Evolutionary conservation across 345 rosid genomes (phyloP).

Genomic region (Lepidium sativum): DNA sequence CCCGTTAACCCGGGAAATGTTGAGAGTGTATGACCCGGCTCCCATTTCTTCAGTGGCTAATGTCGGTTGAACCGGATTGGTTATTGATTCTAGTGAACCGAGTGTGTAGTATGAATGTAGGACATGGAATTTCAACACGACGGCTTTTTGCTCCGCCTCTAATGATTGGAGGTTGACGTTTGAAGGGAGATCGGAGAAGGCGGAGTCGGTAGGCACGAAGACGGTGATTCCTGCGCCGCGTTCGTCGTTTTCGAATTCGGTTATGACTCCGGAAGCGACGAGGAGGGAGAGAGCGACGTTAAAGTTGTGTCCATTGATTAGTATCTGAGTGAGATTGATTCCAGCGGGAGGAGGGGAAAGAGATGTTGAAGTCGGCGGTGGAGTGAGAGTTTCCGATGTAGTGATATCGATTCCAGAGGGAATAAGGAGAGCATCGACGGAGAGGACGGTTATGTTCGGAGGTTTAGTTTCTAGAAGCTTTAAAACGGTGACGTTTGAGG

Average conservation of each 20-base stretch:
- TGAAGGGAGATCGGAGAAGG: slow-evolving; percentile 66
- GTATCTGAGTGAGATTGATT: slow-evolving; percentile 61
- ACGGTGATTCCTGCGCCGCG: slow-evolving; percentile 89
- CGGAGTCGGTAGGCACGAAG: slow-evolving; percentile 71
- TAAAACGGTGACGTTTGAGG: slow-evolving; percentile 50
- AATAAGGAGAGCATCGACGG: slow-evolving; percentile 54
- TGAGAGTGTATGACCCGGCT: slow-evolving; percentile 71
- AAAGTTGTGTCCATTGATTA: slow-evolving; percentile 78
- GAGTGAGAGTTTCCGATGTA: slow-evolving; percentile 60
- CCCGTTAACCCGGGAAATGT: slow-evolving; percentile 72
- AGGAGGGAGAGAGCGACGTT: slow-evolving; percentile 76
- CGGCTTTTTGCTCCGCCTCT: slow-evolving; percentile 61
- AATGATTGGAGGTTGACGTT: slow-evolving; percentile 58
- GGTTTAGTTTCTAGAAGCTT: slow-evolving; percentile 48
- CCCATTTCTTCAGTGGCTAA: slow-evolving; percentile 77
- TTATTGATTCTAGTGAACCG: slow-evolving; percentile 82
- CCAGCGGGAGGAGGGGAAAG: slow-evolving; percentile 30
- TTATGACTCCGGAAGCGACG: slow-evolving; percentile 68
- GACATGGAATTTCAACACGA: slow-evolving; percentile 71
- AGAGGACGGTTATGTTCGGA: slow-evolving; percentile 58
- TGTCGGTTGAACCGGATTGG: slow-evolving; percentile 87
- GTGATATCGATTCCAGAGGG: slow-evolving; percentile 65
- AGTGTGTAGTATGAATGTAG: slow-evolving; percentile 87
- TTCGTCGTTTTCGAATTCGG: slow-evolving; percentile 67
- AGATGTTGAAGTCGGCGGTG: slow-evolving; percentile 17